phyloP scores from a whole-genome alignment of 2,329 filamentous ascomycete species.

The Arthrocladium fulminans region DNA sequence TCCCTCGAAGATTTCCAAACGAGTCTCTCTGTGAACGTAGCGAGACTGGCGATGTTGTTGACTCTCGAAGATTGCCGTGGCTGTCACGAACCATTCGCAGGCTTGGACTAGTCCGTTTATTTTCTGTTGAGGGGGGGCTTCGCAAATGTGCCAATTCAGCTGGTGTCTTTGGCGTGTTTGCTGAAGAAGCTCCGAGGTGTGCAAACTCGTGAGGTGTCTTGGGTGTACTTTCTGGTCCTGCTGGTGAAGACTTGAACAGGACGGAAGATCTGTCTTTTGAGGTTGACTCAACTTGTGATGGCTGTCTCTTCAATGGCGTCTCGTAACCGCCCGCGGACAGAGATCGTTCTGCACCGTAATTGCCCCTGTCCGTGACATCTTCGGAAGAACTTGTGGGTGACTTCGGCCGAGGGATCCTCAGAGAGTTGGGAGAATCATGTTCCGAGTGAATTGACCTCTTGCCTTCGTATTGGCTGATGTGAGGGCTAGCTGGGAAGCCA shows the following conservation, averaged over 20 bases:
- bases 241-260: constrained; percentile 38
- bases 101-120: constrained; percentile 23
- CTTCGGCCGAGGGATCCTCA: constrained; percentile 17
- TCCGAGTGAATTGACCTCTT: constrained; percentile 5
- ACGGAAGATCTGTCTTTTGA: constrained; percentile 40
- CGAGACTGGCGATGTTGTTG: constrained; percentile 1
- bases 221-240: constrained; percentile 17
- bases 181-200: constrained; percentile 4
- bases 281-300: constrained; percentile 34
- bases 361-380: constrained; percentile 16
- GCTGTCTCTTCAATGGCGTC: constrained; percentile 19
- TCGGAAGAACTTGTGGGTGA: constrained; percentile 23
- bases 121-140: constrained; percentile 15
- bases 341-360: constrained; percentile 1
- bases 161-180: constrained; percentile 18
- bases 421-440: constrained; percentile 11
- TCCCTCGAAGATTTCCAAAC: constrained; percentile 8
- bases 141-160: constrained; percentile 8
- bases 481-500: constrained; percentile 32
- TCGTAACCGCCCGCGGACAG: constrained; percentile 5
- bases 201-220: constrained; percentile 15
- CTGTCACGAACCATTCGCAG: constrained; percentile 27
- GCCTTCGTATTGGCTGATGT: constrained; percentile 8
- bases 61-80: constrained; percentile 8
- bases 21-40: constrained; percentile 2